phyloP scores from a whole-genome alignment of 2,329 filamentous ascomycete genomes.

The Pseudogymnoascus sp. region DNA sequence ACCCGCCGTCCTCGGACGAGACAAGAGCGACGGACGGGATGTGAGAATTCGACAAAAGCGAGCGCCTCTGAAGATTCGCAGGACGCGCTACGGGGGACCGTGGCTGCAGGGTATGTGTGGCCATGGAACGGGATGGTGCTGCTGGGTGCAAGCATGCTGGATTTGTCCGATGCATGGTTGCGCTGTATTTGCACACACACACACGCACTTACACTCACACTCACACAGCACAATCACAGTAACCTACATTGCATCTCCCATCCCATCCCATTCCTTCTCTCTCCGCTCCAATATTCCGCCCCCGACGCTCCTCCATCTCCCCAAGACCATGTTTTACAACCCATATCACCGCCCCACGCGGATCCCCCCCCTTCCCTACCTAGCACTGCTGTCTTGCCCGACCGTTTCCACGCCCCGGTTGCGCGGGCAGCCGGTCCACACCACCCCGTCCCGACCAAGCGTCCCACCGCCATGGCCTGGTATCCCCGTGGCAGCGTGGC shows the following conservation, averaged over 20 bases:
- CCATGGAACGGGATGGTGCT: not conserved
- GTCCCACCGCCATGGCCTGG: constrained; percentile 6
- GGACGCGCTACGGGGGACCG: not conserved
- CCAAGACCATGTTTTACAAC: constrained; percentile 1
- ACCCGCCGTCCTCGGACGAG: constrained; percentile 2
- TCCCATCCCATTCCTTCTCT: not conserved
- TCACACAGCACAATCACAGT: not conserved
- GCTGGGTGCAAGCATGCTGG: not conserved
- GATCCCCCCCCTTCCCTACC: not conserved
- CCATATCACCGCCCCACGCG: not conserved
- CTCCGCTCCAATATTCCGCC: not conserved
- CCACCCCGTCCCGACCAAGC: not conserved
- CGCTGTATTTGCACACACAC: not conserved
- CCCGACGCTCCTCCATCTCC: not conserved
- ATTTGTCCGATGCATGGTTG: constrained; percentile 3
- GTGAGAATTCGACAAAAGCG: not conserved
- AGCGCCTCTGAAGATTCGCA: constrained; percentile 3
- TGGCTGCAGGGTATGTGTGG: not conserved
- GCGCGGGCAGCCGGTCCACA: not conserved
- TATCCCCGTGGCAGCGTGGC: not conserved
- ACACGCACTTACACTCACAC: not conserved
- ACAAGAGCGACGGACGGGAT: not conserved
- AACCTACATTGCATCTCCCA: not conserved
- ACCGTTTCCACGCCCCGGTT: constrained; percentile 4
- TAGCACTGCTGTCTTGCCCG: not conserved